These are phyloP conservation scores for Pelargonium australe DNA, from an alignment of 441 rosid species.

Conservation along the genomic window DNA sequence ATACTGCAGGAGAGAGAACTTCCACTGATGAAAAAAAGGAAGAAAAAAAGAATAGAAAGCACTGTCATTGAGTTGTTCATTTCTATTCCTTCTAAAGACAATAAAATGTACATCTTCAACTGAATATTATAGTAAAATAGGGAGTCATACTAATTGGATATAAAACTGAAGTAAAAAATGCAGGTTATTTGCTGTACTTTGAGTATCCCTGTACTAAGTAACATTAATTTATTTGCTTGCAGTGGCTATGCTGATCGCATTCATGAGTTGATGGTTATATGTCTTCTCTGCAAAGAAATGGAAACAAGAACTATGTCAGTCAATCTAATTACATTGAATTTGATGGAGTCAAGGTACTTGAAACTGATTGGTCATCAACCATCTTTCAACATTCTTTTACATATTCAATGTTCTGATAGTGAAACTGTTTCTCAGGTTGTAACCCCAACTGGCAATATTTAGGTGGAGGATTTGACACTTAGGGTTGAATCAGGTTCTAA, in stretches of 20 bases:
- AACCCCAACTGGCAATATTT: conserved; percentile 88
- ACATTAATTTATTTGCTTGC: conserved; percentile 14
- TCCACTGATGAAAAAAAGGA: not conserved
- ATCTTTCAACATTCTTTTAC: conserved; percentile 10
- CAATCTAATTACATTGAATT: conserved; percentile 91
- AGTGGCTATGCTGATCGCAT: conserved; percentile 99
- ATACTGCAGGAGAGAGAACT: not conserved
- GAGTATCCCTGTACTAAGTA: conserved; percentile 9
- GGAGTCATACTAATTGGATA: not conserved
- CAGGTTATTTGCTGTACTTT: conserved; percentile 12
- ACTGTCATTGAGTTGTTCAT: conserved; percentile 3
- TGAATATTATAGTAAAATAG: not conserved
- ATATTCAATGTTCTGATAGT: conserved; percentile 25
- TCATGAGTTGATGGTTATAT: conserved; percentile 80
- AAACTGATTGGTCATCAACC: conserved; percentile 16
- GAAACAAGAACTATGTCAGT: conserved; percentile 64
- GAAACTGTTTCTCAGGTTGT: conserved; percentile 61
- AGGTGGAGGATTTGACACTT: conserved; percentile 89
- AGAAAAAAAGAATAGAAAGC: not conserved
- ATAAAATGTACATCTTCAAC: conserved; percentile 2
- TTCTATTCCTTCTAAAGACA: not conserved
- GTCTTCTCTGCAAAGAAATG: conserved; percentile 54
- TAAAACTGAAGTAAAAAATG: conserved; percentile 1
- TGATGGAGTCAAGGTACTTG: conserved; percentile 83
- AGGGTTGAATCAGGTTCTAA: conserved; percentile 91